Base-by-base conservation (phyloP, 1,139 yeast species). In the Candida freyschussii region DNA sequence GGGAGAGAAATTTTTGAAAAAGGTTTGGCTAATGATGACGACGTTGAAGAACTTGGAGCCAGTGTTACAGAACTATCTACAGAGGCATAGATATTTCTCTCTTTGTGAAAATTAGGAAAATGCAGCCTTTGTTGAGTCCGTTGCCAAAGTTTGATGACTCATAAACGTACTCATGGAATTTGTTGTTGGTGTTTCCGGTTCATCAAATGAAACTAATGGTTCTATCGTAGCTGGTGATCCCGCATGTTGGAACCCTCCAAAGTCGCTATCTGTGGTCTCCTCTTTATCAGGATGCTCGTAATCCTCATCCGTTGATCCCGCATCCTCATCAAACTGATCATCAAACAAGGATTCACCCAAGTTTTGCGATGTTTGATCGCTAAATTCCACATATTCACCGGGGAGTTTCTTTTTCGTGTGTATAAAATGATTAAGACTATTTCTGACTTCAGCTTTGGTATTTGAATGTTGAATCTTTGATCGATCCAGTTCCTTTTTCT, bases 181-280 rank as follows among this genome's bases (percentile, higher is more conserved):
- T n/a, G n/a, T 20, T 14, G 6, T 23, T 19, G 33, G 27, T 6
- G 36, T 26, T 23, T 19, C 48, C 40, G 13, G 53, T 24, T 27
- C 51, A 37, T 34, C 34, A 20, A 30, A 24, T 7, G 33, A 34
- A 4, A 27, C 11, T 3, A 30, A n/a, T 15, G 26, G 29, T 11
- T 21, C 35, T 7, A 10, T 17, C 14, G 27, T 7, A 18, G 27
- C 22, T n/a, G 34, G 18, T 4, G n/a, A 19, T 10, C 72, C 72
- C 5, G 96, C 95, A 34, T 84, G 77, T 59, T 89, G 96, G 70
- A 89, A 89, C 48, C 89, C 97, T 46, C 85, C 95, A 59, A 91
- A 91, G 26, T 89, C 96, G 28, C 89, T 97, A 47, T 87, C 96
- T 42, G 81, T 93, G 27, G 78, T 85, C 26, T 75, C 83, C 13